A percentile compares a stretch with the other conserved stretches of the same genome.
Evolutionary conservation across 129 eudicot species (phyloP).

Genomic region (Tagetes erecta): DNA sequence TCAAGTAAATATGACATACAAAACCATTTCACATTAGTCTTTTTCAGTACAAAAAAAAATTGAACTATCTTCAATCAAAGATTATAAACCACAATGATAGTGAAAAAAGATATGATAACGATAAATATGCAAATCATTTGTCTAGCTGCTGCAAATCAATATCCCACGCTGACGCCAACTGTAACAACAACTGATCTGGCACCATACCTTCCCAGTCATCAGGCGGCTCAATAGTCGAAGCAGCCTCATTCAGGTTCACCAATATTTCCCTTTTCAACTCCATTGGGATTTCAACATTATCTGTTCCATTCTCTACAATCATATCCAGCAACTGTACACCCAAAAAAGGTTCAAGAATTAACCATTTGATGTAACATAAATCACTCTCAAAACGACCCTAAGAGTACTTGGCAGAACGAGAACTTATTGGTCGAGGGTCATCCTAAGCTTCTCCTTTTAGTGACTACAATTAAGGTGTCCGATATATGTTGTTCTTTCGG

Average conservation of each 20-base stretch:
- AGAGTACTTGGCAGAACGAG: not conserved
- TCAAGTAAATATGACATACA: conserved; percentile 19
- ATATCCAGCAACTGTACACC: conserved; percentile 65
- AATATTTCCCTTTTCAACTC: conserved; percentile 74
- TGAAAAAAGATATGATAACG: not conserved
- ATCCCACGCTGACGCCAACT: conserved; percentile 89
- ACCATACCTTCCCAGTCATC: conserved; percentile 95
- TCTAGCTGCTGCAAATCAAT: conserved; percentile 74
- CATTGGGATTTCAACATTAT: conserved; percentile 58
- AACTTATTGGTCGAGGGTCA: not conserved
- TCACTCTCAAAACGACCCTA: not conserved
- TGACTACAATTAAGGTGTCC: not conserved
- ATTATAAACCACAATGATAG: conserved; percentile 9
- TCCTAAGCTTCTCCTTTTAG: not conserved
- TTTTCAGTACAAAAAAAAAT: not conserved
- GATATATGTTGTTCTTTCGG: not conserved
- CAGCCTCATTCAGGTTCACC: conserved; percentile 72
- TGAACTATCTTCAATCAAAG: conserved; percentile 22
- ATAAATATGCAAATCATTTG: conserved; percentile 40
- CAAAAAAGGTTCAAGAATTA: not conserved
- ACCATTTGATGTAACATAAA: not conserved
- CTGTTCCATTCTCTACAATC: conserved; percentile 72
- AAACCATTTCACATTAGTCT: conserved; percentile 21
- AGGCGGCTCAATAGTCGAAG: conserved; percentile 66
- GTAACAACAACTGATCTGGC: conserved; percentile 87